Conservation (phyloP, 306 rosid species). For the Mimosa bimucronata region DNA sequence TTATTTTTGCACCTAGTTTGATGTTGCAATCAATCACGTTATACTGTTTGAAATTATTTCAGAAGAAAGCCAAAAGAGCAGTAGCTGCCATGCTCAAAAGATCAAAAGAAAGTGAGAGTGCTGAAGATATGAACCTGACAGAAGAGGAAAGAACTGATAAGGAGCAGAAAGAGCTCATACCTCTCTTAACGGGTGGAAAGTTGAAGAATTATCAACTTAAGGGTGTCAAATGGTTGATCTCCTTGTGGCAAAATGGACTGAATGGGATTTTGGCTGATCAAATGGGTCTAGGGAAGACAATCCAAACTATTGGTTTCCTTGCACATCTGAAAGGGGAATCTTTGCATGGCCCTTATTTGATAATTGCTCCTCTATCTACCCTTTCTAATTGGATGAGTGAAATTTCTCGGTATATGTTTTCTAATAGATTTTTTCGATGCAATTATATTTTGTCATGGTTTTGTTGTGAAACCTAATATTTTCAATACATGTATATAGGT, state of each 20-base stretch:
- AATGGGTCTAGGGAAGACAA: constrained; percentile 99
- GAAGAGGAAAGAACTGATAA: constrained; percentile 73
- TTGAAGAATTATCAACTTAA: constrained; percentile 87
- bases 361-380: constrained; percentile 93
- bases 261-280: constrained; percentile 99
- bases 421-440: neutral
- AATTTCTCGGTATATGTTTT: constrained; percentile 65
- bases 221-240: constrained; percentile 96
- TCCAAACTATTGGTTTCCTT: constrained; percentile 92
- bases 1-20: constrained; percentile 10
- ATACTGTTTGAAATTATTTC: constrained; percentile 26
- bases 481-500: constrained; percentile 50
- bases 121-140: constrained; percentile 61
- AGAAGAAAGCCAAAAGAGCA: constrained; percentile 89
- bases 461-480: constrained; percentile 7
- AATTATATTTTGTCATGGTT: constrained; percentile 20
- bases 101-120: constrained; percentile 66
- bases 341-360: constrained; percentile 87
- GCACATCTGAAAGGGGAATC: constrained; percentile 87
- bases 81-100: constrained; percentile 95
- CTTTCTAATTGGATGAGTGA: constrained; percentile 94
- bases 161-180: constrained; percentile 87
- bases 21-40: constrained; percentile 9
- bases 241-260: constrained; percentile 99
- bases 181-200: constrained; percentile 84